Evolutionary conservation across 495 filamentous ascomycete genomes (phyloP).

Genomic region (Daldinia vernicosa): DNA sequence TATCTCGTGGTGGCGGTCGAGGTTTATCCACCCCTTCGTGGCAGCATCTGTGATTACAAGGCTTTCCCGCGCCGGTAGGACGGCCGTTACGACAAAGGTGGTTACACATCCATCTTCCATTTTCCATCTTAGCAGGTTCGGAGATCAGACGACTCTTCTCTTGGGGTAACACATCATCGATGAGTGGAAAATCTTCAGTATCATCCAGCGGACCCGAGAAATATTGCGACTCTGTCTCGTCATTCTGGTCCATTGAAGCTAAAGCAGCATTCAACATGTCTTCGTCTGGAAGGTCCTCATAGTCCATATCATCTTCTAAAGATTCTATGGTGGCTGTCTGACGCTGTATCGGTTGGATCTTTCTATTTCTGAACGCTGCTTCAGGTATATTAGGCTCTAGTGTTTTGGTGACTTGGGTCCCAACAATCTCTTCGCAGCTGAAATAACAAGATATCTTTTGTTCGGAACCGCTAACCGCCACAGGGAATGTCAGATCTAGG

Average conservation of each 20-base stretch:
- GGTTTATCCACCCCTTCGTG: conserved; percentile 85
- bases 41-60: conserved; percentile 78
- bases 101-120: conserved; percentile 89
- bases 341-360: conserved; percentile 10
- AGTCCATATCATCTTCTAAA: conserved; percentile 33
- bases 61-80: conserved; percentile 65
- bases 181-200: conserved; percentile 28
- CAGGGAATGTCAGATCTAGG: conserved; percentile 69
- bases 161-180: conserved; percentile 27
- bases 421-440: conserved; percentile 91
- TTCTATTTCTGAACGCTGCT: conserved; percentile 59
- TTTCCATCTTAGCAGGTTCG: conserved; percentile 68
- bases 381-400: conserved; percentile 70
- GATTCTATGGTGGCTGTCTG: conserved; percentile 7
- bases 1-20: conserved; percentile 64
- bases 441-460: conserved; percentile 76
- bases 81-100: conserved; percentile 77
- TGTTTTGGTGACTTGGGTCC: conserved; percentile 70
- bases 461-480: conserved; percentile 61
- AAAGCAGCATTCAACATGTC: conserved; percentile 41
- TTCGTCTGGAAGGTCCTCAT: conserved; percentile 46
- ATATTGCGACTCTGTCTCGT: conserved; percentile 45
- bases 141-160: neutral
- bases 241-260: conserved; percentile 10
- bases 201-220: conserved; percentile 66